Base-by-base conservation (phyloP, 768 basidiomycete species). In the Dendrothele bispora region DNA sequence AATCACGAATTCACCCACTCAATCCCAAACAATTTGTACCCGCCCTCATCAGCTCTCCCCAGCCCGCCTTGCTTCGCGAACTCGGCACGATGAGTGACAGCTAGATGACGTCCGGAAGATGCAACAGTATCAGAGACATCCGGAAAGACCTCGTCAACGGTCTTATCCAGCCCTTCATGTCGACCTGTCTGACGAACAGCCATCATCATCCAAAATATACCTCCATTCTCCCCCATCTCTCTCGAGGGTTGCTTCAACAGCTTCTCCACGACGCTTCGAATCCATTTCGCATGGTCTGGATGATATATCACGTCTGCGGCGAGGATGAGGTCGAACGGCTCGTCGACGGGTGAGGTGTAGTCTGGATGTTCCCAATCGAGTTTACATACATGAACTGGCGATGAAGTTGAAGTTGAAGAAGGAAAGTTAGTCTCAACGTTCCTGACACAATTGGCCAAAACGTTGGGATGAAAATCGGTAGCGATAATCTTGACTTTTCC, bases 281-380 rank as follows among this genome's bases (percentile, higher is more conserved):
- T 86, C 84, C 83, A 88, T 8, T 61, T 49, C 3, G 86, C 84
- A 59, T 91, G 89, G 15, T 73, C 64, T 0, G 81, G 78, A 51
- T 89, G 77, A 63, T 92, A 92, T 7, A 91, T 73, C 43, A 91
- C 82, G 55, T 93, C 89, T 26, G 91, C 88, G 0, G 83, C 91
- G 30, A 93, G 68, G 26, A 93, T 75, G 20, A 89, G 58, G 46
- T 91, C 83, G 65, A 87, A 90, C 3, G 69, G 63, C 25, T 55
- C 46, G 46, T 70, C 59, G 27, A 74, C 56, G 0, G 73, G 72
- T 2, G 60, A 51, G 18, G 42, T 34, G 45, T 56, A 66, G 10
- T 36, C 43, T 3, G 84, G 79, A 15, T 61, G 39, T 45, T 78
- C 73, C 90, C 90, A 91, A 58, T 91, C 86, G 26, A 92, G 75